A percentile compares a stretch with the other conserved stretches of the same genome.
phyloP scores from a whole-genome alignment of 805 yeast genomes.

The Komagataella mondaviorum region DNA sequence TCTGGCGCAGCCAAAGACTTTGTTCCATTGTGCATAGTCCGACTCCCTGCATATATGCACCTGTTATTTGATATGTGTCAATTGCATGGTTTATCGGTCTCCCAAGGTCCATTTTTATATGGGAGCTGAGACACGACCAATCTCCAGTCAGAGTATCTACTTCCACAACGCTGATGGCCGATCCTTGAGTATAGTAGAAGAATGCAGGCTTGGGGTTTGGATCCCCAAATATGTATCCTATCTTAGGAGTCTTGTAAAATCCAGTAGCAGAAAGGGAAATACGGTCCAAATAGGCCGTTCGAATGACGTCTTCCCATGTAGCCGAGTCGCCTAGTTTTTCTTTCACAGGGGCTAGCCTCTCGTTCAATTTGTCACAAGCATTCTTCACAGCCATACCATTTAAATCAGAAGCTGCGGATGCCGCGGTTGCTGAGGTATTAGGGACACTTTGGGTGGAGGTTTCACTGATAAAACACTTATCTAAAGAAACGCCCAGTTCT shows the following conservation, averaged over 20 bases:
- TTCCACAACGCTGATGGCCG: slow-evolving; percentile 27
- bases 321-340: slow-evolving; percentile 21
- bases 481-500: slow-evolving; percentile 25
- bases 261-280: slow-evolving; percentile 34
- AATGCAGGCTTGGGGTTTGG: slow-evolving; percentile 31
- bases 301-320: slow-evolving; percentile 25
- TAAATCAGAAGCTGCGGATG: slow-evolving; percentile 33
- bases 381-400: slow-evolving; percentile 35
- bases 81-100: slow-evolving; percentile 33
- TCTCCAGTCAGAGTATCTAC: slow-evolving; percentile 35
- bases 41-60: slow-evolving; percentile 36
- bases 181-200: slow-evolving; percentile 32
- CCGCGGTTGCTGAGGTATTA: slow-evolving; percentile 34
- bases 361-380: slow-evolving; percentile 31
- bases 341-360: slow-evolving; percentile 23
- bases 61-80: slow-evolving; percentile 37
- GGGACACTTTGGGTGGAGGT: slow-evolving; percentile 33
- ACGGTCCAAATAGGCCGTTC: slow-evolving; percentile 29
- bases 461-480: slow-evolving; percentile 27
- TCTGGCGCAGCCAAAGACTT: slow-evolving; percentile 27
- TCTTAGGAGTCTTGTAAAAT: slow-evolving; percentile 34
- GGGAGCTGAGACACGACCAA: slow-evolving; percentile 26
- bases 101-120: slow-evolving; percentile 34
- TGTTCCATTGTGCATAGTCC: slow-evolving; percentile 36
- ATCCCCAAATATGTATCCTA: slow-evolving; percentile 26